Evolutionary conservation across 768 basidiomycete genomes (phyloP), one percentile per base, ranked within the genome.

Genomic region (Macrolepiota dolichaula): DNA sequence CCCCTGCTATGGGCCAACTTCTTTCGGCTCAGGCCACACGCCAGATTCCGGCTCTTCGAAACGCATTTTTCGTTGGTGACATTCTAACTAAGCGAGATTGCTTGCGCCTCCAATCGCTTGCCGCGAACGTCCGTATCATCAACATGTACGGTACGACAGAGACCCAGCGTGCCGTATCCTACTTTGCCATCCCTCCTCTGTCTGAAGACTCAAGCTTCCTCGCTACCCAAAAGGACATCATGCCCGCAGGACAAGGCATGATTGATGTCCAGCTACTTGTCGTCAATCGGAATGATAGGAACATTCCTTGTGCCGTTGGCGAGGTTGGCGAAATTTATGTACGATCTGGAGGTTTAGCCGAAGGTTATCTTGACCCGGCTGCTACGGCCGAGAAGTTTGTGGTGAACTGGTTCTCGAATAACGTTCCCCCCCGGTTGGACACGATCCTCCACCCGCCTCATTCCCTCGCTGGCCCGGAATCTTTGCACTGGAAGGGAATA

Each of bases 141-240:
- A 99, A 99, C 80, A 99, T 99, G 97, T 99, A 98, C 73, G 97
- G 97, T 15, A 98, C 97, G 6, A 99, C 97, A 22, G 97, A 99
- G 76, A 98, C 97, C 7, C 97, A 99, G 72, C 92, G 97, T 55
- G 97, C 97, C 1, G 97, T 99, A 10, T 98, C 96, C 22, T 98
- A 98, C 76, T 98, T 96, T 71, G 83, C 87, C 22, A 94, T 98
- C 66, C 95, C 96, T 1, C 84, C 91, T 55, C 84, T 96, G 9
- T 77, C 87, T 7, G 81, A 81, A 58, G 95, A 98, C 69, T 82
- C 89, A 0, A 95, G 94, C 1, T 98, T 97, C 83, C 82, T 98
- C 44, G 85, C 88, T 24, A 94, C 87, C 1, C 92, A 96, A 72
- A 99, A 99, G 75, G 97, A 98, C 69, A 89, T 97, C 74, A 96